phyloP scores from a whole-genome alignment of 2,329 filamentous ascomycete genomes.

The Pseudonectria foliicola region DNA sequence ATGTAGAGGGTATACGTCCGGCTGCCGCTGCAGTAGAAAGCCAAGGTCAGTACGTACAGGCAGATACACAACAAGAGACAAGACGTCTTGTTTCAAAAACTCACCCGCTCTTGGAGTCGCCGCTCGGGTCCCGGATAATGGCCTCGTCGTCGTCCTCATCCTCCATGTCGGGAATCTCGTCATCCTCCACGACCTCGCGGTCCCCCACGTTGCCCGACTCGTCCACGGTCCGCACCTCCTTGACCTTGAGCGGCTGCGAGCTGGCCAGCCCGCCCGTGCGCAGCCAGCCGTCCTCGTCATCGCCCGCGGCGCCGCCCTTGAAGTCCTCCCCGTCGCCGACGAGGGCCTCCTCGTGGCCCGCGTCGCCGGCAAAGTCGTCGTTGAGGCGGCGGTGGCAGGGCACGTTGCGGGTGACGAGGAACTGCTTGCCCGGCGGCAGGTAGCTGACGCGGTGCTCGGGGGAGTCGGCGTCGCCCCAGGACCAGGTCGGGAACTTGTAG shows the following conservation, averaged over 20 bases:
- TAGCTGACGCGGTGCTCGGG: conserved; percentile 70
- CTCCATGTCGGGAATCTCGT: conserved; percentile 97
- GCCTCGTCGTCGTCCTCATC: conserved; percentile 96
- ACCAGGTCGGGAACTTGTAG: conserved; percentile 98
- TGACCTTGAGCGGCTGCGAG: conserved; percentile 66
- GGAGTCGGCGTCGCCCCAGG: conserved; percentile 86
- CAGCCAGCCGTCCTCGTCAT: conserved; percentile 84
- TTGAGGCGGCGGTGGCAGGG: conserved; percentile 88
- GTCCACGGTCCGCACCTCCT: conserved; percentile 81
- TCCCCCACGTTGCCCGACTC: conserved; percentile 83
- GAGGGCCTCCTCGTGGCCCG: conserved; percentile 77
- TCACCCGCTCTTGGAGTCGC: conserved; percentile 40
- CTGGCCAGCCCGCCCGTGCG: conserved; percentile 74
- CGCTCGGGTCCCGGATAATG: conserved; percentile 72
- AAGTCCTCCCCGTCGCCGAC: conserved; percentile 72
- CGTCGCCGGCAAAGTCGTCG: conserved; percentile 86
- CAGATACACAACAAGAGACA: too few species aligned
- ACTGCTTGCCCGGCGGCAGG: conserved; percentile 87
- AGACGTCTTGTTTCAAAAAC: too few species aligned
- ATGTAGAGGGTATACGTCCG: conserved; percentile 99
- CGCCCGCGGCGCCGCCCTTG: conserved; percentile 39
- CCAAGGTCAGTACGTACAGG: too few species aligned
- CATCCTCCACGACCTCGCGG: conserved; percentile 59
- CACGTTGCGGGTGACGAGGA: conserved; percentile 87
- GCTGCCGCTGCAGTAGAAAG: conserved; percentile 57